Evolutionary conservation across 192 early-diverging fungal species (phyloP).

Genomic region (Tieghemiomyces parasiticus): DNA sequence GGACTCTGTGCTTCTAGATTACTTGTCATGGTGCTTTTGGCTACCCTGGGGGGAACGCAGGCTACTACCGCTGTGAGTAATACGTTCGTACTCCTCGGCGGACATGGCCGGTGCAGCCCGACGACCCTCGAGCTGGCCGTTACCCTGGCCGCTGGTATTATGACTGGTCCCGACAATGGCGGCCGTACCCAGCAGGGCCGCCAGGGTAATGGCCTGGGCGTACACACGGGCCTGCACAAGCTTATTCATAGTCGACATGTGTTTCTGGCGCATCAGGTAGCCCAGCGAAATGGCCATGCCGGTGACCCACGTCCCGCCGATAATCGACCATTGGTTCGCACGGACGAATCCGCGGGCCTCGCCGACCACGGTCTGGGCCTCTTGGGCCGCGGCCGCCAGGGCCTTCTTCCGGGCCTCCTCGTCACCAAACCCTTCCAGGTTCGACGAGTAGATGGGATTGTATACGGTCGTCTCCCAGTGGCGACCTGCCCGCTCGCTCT

Average conservation of each 20-base stretch:
- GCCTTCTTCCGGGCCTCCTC: neutral
- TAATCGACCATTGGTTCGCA: conserved; percentile 26
- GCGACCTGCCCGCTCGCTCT: conserved; percentile 8
- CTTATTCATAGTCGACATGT: conserved; percentile 43
- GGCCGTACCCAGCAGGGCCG: conserved; percentile 42
- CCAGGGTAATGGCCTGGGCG: conserved; percentile 46
- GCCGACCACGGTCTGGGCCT: conserved; percentile 5
- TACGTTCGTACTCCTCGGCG: no score
- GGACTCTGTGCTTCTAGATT: no score
- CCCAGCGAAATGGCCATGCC: conserved; percentile 22
- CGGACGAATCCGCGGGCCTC: conserved; percentile 19
- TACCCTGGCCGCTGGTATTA: neutral
- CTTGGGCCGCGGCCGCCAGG: neutral
- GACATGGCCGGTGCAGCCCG: no score
- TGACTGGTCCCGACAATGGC: conserved; percentile 18
- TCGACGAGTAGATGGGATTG: neutral
- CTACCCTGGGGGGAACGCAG: no score
- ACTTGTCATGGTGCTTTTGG: no score
- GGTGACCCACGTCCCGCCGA: conserved; percentile 29
- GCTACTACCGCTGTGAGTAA: no score
- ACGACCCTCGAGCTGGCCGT: neutral
- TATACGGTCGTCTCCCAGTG: neutral
- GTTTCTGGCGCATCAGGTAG: conserved; percentile 27
- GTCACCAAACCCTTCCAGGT: no score
- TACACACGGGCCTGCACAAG: conserved; percentile 58